A percentile compares a stretch with the other conserved stretches of the same genome.
Conservation (phyloP, 805 yeast species). For the Yarrowia keelungensis region DNA sequence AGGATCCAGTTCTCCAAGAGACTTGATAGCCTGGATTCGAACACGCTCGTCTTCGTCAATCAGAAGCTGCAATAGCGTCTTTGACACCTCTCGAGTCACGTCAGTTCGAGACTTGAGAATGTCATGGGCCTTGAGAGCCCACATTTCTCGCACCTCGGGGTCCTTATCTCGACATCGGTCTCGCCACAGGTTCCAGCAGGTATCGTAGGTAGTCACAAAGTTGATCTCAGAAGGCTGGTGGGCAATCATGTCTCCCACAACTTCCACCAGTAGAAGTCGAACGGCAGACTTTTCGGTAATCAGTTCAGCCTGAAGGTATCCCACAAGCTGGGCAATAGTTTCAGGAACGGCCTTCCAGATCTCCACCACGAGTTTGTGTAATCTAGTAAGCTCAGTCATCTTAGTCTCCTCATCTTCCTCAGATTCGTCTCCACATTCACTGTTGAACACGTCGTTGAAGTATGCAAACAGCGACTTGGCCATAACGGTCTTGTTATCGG, state of each 20-base stretch:
- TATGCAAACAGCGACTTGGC: slow-evolving; percentile 78
- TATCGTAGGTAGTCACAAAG: slow-evolving; percentile 63
- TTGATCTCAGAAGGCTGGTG: slow-evolving; percentile 59
- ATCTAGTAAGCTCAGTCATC: slow-evolving; percentile 57
- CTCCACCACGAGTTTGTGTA: slow-evolving; percentile 68
- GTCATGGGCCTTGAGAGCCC: slow-evolving; percentile 67
- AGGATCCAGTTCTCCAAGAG: slow-evolving; percentile 56
- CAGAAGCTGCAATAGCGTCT: slow-evolving; percentile 66
- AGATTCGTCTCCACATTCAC: slow-evolving; percentile 47
- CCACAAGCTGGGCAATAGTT: slow-evolving; percentile 72
- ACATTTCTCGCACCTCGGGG: slow-evolving; percentile 65
- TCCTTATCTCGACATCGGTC: slow-evolving; percentile 75
- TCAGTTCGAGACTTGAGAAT: slow-evolving; percentile 57
- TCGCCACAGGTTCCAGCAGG: slow-evolving; percentile 74
- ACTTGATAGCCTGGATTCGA: slow-evolving; percentile 64
- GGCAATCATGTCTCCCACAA: slow-evolving; percentile 71
- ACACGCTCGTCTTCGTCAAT: slow-evolving; percentile 79
- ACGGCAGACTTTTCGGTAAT: slow-evolving; percentile 67
- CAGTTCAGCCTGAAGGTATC: slow-evolving; percentile 79
- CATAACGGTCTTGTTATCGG: slow-evolving; percentile 71
- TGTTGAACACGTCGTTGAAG: slow-evolving; percentile 74
- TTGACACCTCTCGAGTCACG: slow-evolving; percentile 44
- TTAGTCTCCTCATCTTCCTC: slow-evolving; percentile 42
- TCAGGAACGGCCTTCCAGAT: slow-evolving; percentile 84
- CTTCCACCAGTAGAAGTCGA: slow-evolving; percentile 71